These are phyloP conservation scores for Russula emetica DNA, from an alignment of 768 basidiomycete genomes.

Conservation along the genomic window DNA sequence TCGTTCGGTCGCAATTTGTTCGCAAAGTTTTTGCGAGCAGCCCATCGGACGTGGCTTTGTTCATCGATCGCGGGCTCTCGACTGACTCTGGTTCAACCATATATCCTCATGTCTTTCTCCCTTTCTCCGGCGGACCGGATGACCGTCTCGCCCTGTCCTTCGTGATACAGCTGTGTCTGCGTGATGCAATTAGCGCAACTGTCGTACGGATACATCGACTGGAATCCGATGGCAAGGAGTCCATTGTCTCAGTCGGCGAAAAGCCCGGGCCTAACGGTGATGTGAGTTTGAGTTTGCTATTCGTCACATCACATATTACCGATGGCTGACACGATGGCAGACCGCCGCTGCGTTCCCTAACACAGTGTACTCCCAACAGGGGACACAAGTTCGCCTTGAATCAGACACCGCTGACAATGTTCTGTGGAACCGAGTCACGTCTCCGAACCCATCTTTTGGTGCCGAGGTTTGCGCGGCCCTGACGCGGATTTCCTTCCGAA, in stretches of 20 bases:
- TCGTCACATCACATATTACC: not conserved
- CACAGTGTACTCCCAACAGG: constrained; percentile 64
- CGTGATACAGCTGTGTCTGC: constrained; percentile 73
- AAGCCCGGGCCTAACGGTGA: constrained; percentile 30
- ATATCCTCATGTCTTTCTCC: constrained; percentile 68
- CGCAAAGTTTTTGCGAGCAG: constrained; percentile 74
- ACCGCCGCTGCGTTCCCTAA: constrained; percentile 51
- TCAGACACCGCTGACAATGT: constrained; percentile 83
- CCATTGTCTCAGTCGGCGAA: constrained; percentile 32
- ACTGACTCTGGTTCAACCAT: constrained; percentile 29
- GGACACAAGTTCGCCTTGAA: constrained; percentile 60
- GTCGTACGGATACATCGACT: constrained; percentile 58
- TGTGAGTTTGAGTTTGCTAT: constrained; percentile 33
- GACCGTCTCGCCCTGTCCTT: constrained; percentile 82
- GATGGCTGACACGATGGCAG: constrained; percentile 32
- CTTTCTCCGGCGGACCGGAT: constrained; percentile 94
- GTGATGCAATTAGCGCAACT: constrained; percentile 62
- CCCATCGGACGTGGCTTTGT: constrained; percentile 75
- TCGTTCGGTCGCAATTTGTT: constrained; percentile 78
- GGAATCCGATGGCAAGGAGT: constrained; percentile 36
- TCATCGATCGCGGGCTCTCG: constrained; percentile 67
- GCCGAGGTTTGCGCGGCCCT: constrained; percentile 42
- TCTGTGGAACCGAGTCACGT: constrained; percentile 63
- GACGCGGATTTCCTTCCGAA: constrained; percentile 60
- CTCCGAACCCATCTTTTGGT: constrained; percentile 31